phyloP scores from a whole-genome alignment of 2,329 filamentous ascomycete species.

The Gaeumannomyces tritici region DNA sequence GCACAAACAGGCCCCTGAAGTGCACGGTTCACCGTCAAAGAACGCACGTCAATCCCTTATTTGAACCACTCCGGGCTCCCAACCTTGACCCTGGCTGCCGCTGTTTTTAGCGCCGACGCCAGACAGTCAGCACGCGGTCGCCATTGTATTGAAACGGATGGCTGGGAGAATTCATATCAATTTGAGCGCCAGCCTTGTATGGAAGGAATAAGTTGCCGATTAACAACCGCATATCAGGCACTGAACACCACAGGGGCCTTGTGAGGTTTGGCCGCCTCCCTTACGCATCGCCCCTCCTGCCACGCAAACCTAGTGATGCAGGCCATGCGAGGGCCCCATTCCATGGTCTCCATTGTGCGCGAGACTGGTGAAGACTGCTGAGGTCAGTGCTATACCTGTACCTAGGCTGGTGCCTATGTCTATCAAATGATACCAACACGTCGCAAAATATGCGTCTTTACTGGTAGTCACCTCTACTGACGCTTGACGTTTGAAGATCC shows the following conservation, averaged over 20 bases:
- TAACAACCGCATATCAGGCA: neutral
- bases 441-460: too few species aligned
- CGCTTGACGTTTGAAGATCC: neutral
- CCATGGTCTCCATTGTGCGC: neutral
- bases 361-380: neutral
- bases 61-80: too few species aligned
- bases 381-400: too few species aligned
- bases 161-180: neutral
- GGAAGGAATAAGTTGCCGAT: neutral
- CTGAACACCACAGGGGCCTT: neutral
- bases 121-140: too few species aligned
- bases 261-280: neutral
- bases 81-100: neutral
- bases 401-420: too few species aligned
- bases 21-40: too few species aligned
- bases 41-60: too few species aligned
- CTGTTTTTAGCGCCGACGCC: neutral
- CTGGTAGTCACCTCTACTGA: neutral
- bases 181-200: neutral
- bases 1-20: too few species aligned
- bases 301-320: neutral
- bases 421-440: neutral
- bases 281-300: neutral
- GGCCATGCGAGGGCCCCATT: neutral
- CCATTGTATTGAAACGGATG: neutral